Evolutionary conservation across 2,329 filamentous ascomycete genomes (phyloP).

Genomic region (Cladosporium halotolerans): DNA sequence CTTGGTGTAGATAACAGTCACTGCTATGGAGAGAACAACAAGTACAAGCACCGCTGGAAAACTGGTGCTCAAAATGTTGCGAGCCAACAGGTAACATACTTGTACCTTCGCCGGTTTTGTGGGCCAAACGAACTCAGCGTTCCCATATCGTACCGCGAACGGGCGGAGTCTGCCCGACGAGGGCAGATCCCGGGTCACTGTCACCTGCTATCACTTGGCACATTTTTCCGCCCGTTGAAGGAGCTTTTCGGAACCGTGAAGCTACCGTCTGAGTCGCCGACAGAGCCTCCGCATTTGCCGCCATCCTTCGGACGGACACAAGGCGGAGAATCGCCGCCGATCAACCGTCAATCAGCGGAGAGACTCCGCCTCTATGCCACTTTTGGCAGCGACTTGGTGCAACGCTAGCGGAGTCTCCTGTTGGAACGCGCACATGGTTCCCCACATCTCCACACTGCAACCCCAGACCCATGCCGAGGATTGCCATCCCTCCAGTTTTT

Average conservation of each 20-base stretch:
- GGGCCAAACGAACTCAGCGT: neutral
- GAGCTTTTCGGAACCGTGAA: too few species aligned
- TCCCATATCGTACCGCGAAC: too few species aligned
- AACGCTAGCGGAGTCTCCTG: constrained; percentile 5
- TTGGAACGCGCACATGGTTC: constrained; percentile 16
- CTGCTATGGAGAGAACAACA: neutral
- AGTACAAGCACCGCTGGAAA: neutral
- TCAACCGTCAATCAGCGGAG: neutral
- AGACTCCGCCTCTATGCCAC: neutral
- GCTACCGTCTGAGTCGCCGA: too few species aligned
- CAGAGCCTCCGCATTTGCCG: too few species aligned
- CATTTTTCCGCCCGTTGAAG: too few species aligned
- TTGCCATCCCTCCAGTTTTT: too few species aligned
- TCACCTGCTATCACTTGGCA: too few species aligned
- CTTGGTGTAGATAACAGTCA: neutral
- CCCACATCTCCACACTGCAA: constrained; percentile 13
- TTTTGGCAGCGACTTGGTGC: neutral
- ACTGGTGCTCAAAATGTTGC: too few species aligned
- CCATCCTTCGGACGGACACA: too few species aligned
- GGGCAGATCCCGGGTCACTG: too few species aligned
- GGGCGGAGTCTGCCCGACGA: too few species aligned
- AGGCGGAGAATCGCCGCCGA: too few species aligned
- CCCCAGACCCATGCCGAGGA: neutral
- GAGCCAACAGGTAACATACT: neutral
- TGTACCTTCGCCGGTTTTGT: neutral